phyloP scores from a whole-genome alignment of 352 stramenopile species.

The Globisporangium recalcitrans region DNA sequence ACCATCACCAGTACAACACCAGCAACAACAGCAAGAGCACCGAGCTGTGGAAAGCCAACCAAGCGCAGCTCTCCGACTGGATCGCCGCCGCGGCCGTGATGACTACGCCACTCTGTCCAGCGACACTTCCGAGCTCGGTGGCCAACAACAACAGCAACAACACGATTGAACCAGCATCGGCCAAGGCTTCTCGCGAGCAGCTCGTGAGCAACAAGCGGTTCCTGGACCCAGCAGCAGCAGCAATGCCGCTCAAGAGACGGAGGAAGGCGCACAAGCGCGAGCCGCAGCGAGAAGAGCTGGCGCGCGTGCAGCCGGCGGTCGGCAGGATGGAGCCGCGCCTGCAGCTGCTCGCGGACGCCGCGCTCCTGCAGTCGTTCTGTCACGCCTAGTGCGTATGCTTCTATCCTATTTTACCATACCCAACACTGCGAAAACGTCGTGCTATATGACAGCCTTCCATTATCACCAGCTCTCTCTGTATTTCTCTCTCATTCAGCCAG shows the following conservation, averaged over 20 bases:
- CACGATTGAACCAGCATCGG: conserved; percentile 49
- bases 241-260: conserved; percentile 14
- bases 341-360: conserved; percentile 68
- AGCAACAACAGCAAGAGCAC: not conserved
- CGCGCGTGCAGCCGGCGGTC: conserved; percentile 9
- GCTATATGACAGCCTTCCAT: conserved; percentile 4
- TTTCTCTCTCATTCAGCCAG: conserved; percentile 2
- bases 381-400: conserved; percentile 18
- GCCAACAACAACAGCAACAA: conserved; percentile 8
- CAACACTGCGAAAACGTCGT: not conserved
- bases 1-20: not conserved
- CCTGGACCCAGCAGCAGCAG: conserved; percentile 13
- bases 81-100: not conserved
- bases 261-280: conserved; percentile 4
- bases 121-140: not conserved
- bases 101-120: not conserved
- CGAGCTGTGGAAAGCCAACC: not conserved
- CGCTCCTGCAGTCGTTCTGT: conserved; percentile 63
- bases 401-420: not conserved
- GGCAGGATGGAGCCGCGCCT: conserved; percentile 34
- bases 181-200: conserved; percentile 36
- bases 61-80: conserved; percentile 3
- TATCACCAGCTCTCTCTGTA: not conserved
- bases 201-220: conserved; percentile 32
- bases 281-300: conserved; percentile 12